Conservation (phyloP, 176 grass and related monocot genomes). For the bread wheat (Triticum aestivum) region DNA sequence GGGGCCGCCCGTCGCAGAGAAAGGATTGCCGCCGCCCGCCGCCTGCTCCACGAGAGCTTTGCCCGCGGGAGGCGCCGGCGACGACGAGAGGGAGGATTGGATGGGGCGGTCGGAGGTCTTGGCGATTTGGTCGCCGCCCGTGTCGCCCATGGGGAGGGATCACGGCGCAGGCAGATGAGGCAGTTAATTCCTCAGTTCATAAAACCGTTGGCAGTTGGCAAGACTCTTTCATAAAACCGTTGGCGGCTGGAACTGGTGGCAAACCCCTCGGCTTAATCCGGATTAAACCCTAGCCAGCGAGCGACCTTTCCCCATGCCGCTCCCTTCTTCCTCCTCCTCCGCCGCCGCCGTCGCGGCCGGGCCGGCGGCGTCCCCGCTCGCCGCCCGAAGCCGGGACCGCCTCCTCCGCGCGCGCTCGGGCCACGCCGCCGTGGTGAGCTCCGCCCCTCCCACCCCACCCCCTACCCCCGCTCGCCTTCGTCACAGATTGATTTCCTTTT, state of each 20-base stretch:
- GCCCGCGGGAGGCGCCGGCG: too few species aligned
- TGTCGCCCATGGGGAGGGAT: too few species aligned
- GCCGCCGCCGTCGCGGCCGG: slow-evolving; percentile 14
- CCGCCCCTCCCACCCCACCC: not conserved
- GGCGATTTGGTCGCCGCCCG: too few species aligned
- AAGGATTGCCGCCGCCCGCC: too few species aligned
- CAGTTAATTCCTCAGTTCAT: not conserved
- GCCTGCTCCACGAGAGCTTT: too few species aligned
- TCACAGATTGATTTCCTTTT: not conserved
- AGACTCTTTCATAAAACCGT: not conserved
- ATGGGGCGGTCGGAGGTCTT: too few species aligned
- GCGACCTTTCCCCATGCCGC: not conserved
- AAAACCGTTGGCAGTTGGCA: not conserved
- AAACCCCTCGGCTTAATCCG: not conserved
- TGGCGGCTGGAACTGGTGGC: not conserved
- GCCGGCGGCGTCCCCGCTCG: not conserved
- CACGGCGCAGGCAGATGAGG: not conserved
- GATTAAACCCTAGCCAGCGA: slow-evolving; percentile 46
- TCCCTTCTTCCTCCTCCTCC: slow-evolving; percentile 30
- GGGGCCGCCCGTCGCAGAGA: too few species aligned
- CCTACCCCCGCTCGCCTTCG: not conserved
- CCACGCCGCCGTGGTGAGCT: slow-evolving; percentile 32
- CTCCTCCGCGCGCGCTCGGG: not conserved
- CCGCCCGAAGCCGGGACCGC: not conserved
- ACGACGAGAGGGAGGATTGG: too few species aligned